Base-by-base conservation (phyloP, 2,329 filamentous ascomycete species). In the Zalaria sp. region DNA sequence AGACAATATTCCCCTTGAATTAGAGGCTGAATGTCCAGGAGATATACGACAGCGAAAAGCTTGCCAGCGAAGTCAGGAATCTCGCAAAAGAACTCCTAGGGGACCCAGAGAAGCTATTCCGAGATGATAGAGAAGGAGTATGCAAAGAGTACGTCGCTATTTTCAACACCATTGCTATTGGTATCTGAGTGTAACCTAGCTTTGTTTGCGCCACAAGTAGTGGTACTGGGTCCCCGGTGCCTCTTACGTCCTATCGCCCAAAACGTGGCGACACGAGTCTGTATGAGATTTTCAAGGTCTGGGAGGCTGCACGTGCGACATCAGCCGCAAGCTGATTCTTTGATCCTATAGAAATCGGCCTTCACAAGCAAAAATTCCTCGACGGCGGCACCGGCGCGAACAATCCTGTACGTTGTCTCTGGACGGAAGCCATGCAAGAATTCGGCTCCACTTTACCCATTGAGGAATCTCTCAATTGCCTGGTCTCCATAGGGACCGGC, bases 311-410 rank as follows among this genome's bases (percentile, higher is more conserved):
- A 5, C 49, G 55, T 3, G 57, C 57, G 0, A 59, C 55, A 4
- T 54, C 55, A 5, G 55, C 57, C 5, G 54, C 57, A 3, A 43
- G 52, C 1, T 50, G 50, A 2, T 59, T 56, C 38, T 59, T 59
- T 40, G 49, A 55, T 4, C 40, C 59, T 0, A 60, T 71, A 27
- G 34, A 43, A 1, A 57, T 72, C 28, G 59, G 57, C 1, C 45
- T 44, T 2, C 55, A 54, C 3, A 37, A 46, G 1, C 43, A 52
- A 29, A 35, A 42, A 0, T 70, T 64, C 43, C 53, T 67, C 8
- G 69, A 72, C 47, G 67, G 64, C 1, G 65, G 58, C 0, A 48
- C 61, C 4, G 61, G 62, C 0, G 50, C 43, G 1, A 72, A 72
- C 50, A 72, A 72, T 43, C 69, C 68, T 2, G 53, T 67, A n/a